Evolutionary conservation across 2,329 filamentous ascomycete species (phyloP).

Genomic region (Sclerotinia minor): DNA sequence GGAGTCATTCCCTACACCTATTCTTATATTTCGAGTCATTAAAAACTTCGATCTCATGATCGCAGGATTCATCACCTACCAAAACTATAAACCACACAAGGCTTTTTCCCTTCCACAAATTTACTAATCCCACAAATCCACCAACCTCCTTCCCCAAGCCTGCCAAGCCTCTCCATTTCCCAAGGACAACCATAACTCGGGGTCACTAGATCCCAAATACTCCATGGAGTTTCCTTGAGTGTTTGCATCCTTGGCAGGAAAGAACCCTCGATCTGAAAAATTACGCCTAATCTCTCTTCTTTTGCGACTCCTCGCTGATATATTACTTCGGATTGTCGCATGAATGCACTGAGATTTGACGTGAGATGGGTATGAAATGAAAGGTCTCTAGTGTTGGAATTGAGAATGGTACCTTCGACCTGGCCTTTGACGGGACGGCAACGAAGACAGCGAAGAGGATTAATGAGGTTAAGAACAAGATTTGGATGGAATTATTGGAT

Average conservation of each 20-base stretch:
- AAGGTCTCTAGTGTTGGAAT: slow-evolving; percentile 4
- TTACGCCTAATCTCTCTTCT: slow-evolving; percentile 12
- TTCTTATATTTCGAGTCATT: neutral
- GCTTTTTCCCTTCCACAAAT: slow-evolving; percentile 37
- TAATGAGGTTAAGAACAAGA: slow-evolving; percentile 5
- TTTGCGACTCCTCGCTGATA: slow-evolving; percentile 5
- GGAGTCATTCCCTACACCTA: slow-evolving; percentile 22
- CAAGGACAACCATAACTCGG: slow-evolving; percentile 46
- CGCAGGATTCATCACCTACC: slow-evolving; percentile 2
- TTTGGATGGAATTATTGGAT: slow-evolving; percentile 9
- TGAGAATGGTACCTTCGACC: slow-evolving; percentile 7
- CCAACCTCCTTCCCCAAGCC: slow-evolving; percentile 47
- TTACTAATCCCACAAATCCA: slow-evolving; percentile 47
- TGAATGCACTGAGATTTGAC: slow-evolving; percentile 17
- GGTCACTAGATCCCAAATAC: slow-evolving; percentile 47
- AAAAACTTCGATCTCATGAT: too few species aligned
- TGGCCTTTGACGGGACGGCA: neutral
- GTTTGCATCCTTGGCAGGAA: slow-evolving; percentile 32
- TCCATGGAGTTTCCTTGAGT: slow-evolving; percentile 40
- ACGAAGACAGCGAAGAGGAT: slow-evolving; percentile 8
- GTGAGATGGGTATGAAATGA: slow-evolving; percentile 21
- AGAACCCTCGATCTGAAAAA: slow-evolving; percentile 24
- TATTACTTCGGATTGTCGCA: slow-evolving; percentile 15
- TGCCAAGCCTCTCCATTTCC: slow-evolving; percentile 45
- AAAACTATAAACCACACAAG: slow-evolving; percentile 24